phyloP scores from a whole-genome alignment of 148 eudicot genomes.

The Cornus kousa region DNA sequence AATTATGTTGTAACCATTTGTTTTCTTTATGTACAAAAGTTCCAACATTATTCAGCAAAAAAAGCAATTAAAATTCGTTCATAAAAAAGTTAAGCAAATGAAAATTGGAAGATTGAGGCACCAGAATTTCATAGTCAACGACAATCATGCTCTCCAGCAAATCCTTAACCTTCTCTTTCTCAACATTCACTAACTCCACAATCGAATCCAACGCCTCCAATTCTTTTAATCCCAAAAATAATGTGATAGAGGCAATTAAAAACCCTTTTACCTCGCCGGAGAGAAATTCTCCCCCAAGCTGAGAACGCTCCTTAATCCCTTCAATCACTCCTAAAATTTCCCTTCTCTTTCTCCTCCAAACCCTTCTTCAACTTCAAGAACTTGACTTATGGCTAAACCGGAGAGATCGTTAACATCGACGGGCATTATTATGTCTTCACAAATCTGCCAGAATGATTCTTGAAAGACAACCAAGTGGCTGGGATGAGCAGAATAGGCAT shows the following conservation, averaged over 20 bases:
- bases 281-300: slow-evolving; percentile 82
- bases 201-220: slow-evolving; percentile 50
- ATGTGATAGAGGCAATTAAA: slow-evolving; percentile 62
- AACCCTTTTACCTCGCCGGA: slow-evolving; percentile 76
- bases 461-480: slow-evolving; percentile 55
- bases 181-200: slow-evolving; percentile 30
- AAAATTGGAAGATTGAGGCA: slow-evolving; percentile 30
- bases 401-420: slow-evolving; percentile 40
- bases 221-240: slow-evolving; percentile 47
- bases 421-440: slow-evolving; percentile 70
- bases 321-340: slow-evolving; percentile 53
- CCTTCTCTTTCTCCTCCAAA: slow-evolving; percentile 44
- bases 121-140: slow-evolving; percentile 60
- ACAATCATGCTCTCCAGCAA: slow-evolving; percentile 55
- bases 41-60: no score
- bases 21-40: no score
- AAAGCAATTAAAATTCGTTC: not conserved
- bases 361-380: slow-evolving; percentile 65
- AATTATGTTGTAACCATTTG: no score
- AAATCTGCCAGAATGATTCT: slow-evolving; percentile 47
- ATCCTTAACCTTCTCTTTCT: slow-evolving; percentile 72
- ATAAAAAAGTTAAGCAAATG: not conserved
- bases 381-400: slow-evolving; percentile 64
- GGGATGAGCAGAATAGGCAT: slow-evolving; percentile 55
- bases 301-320: slow-evolving; percentile 48